A percentile compares a stretch with the other conserved stretches of the same genome.
These are phyloP conservation scores for Amanita rubescens DNA, from an alignment of 768 basidiomycete genomes.

Conservation along the genomic window DNA sequence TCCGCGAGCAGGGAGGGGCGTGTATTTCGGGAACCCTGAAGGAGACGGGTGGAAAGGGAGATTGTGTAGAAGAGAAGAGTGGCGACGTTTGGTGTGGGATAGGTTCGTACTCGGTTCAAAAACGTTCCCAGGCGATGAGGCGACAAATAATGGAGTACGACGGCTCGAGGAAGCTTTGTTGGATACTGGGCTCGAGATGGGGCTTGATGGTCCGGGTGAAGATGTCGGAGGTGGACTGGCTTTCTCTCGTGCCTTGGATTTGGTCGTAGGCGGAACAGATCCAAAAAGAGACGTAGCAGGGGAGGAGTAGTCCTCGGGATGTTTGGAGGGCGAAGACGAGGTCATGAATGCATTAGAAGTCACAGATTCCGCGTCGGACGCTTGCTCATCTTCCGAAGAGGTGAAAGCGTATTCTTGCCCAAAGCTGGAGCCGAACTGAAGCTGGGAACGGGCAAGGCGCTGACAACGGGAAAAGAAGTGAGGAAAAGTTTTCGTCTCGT, in stretches of 20 bases:
- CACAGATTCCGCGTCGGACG: neutral
- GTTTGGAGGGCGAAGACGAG: neutral
- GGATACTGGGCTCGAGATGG: neutral
- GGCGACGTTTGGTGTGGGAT: constrained; percentile 5
- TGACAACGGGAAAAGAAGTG: constrained; percentile 1
- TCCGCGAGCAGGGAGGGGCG: constrained; percentile 34
- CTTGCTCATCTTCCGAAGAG: neutral
- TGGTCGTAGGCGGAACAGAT: neutral
- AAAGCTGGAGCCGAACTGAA: constrained; percentile 1
- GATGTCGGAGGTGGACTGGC: constrained; percentile 1
- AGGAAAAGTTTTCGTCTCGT: neutral
- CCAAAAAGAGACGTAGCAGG: constrained; percentile 2
- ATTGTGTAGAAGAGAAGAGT: constrained; percentile 8
- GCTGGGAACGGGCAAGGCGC: neutral
- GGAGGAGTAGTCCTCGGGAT: neutral
- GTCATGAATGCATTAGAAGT: neutral
- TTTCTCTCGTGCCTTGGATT: neutral
- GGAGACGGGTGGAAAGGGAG: constrained; percentile 14
- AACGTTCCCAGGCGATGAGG: constrained; percentile 2
- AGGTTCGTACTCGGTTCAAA: neutral
- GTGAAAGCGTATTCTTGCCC: neutral
- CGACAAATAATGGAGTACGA: neutral
- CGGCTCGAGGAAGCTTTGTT: neutral
- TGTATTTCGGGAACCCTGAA: constrained; percentile 24
- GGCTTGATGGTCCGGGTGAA: constrained; percentile 4